Evolutionary conservation across 805 yeast species (phyloP), one percentile per base, ranked within the genome.

Genomic region (Yamadazyma sp.): DNA sequence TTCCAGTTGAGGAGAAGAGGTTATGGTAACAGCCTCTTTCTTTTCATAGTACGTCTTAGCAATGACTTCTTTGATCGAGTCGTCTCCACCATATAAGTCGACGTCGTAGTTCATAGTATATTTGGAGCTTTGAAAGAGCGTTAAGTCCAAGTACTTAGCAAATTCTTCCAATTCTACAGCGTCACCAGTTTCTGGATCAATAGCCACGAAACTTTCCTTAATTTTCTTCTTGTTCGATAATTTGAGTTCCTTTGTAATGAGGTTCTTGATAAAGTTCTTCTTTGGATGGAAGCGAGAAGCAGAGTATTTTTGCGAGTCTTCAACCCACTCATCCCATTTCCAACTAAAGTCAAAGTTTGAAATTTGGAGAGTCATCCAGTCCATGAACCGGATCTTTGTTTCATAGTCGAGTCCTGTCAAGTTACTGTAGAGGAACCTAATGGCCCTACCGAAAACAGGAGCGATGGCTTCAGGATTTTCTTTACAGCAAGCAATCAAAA

Each of bases 291-390:
- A 79, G 22, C 65, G 57, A 23, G 73, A 64, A 8, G 67, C 59
- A 6, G 66, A 60, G 32, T 67, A 71, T 31, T 57, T 59, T n/a
- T 56, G 50, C 0, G 82, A 71, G 50, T 81, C 85, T 2, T 60
- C 63, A 18, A 73, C 77, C 99, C 99, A 93, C 59, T 90, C 98
- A 46, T 77, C 79, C 99, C 99, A 93, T 55, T 89, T 88, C 99
- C 99, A 93, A 24, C 90, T 86, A 63, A 87, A 93, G 40, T 84
- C 89, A 60, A 91, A 93, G 57, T 91, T 93, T 52, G 95, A 84
- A 58, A 93, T 77, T 62, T 93, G 99, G 39, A 86, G 82, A 1
- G 95, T 74, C 69, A 95, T 82, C 98, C 98, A 93, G 60, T 85
- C 91, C 51, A 87, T 68, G 48, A 78, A 84, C 42, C 90, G 70